Conservation (phyloP, 306 rosid genomes). For the Fragaria ananassa region DNA sequence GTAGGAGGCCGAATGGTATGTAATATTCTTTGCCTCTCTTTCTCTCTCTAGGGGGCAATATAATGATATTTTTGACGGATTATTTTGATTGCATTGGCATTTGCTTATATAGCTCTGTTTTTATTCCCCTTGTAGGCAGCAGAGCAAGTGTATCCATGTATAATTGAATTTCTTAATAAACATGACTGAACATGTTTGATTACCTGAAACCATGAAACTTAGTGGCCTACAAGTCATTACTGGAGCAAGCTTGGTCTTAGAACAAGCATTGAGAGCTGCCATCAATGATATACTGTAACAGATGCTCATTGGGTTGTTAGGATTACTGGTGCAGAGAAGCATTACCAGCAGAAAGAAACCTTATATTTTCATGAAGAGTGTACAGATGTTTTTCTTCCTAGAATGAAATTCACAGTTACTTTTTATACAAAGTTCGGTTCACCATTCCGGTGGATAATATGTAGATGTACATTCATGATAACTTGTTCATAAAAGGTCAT, state of each 20-base stretch:
- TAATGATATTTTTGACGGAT: constrained; percentile 6
- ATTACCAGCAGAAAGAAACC: not conserved
- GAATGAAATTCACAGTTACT: not conserved
- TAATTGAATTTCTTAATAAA: constrained; percentile 61
- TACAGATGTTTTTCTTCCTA: not conserved
- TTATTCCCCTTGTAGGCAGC: constrained; percentile 52
- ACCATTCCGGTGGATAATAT: not conserved
- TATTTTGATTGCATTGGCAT: constrained; percentile 17
- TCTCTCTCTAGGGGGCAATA: not conserved
- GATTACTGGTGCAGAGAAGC: constrained; percentile 6
- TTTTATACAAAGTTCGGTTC: not conserved
- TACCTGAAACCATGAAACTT: not conserved
- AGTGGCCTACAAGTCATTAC: not conserved
- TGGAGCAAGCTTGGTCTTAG: not conserved
- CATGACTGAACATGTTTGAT: constrained; percentile 62
- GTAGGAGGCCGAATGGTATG: constrained; percentile 95
- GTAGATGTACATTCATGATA: not conserved
- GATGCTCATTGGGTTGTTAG: not conserved
- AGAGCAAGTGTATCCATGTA: constrained; percentile 81
- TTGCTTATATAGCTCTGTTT: constrained; percentile 26
- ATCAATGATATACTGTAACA: not conserved
- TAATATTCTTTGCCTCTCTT: constrained; percentile 3
- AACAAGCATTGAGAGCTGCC: not conserved
- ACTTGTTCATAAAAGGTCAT: not conserved
- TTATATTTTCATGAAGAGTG: not conserved